Evolutionary conservation across 2,329 filamentous ascomycete genomes (phyloP).

Genomic region (Cephalotrichum gorgonifer): DNA sequence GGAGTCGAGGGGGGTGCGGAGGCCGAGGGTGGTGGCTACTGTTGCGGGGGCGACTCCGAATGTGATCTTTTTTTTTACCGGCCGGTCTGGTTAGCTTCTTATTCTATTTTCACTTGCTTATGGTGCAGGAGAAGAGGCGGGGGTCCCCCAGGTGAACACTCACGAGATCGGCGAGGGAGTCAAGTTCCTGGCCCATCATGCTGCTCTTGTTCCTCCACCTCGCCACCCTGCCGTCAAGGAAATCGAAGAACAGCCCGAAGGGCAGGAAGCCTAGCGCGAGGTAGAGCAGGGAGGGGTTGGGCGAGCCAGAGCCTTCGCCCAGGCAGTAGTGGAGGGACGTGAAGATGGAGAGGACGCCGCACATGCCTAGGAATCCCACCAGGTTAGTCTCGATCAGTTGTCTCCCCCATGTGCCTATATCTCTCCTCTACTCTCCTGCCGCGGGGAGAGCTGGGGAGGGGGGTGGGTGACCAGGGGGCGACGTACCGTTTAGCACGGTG

Average conservation of each 20-base stretch:
- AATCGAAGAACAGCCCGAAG: conserved; percentile 92
- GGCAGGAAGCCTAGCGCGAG: conserved; percentile 79
- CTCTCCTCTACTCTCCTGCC: neutral
- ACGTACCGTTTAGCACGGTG: conserved; percentile 66
- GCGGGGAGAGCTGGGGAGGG: neutral
- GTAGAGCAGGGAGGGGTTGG: conserved; percentile 62
- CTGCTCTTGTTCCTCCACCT: conserved; percentile 95
- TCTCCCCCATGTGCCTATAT: neutral
- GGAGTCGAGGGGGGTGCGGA: conserved; percentile 78
- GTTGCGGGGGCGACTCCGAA: conserved; percentile 87
- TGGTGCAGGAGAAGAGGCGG: neutral
- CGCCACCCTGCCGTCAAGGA: conserved; percentile 94
- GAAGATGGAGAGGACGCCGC: conserved; percentile 90
- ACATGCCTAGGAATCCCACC: conserved; percentile 56
- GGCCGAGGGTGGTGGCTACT: conserved; percentile 77
- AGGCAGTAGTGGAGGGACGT: conserved; percentile 90
- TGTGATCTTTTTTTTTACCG: conserved; percentile 56
- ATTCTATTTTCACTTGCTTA: neutral
- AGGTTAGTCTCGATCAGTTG: neutral
- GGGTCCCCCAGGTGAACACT: conserved; percentile 14
- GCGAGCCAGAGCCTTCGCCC: conserved; percentile 52
- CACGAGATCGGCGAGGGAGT: conserved; percentile 92
- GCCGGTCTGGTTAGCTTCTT: neutral
- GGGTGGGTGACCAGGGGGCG: conserved; percentile 1
- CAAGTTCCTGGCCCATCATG: conserved; percentile 94